These are phyloP conservation scores for Parmales sp. DNA, from an alignment of 108 stramenopile genomes.

Conservation along the genomic window DNA sequence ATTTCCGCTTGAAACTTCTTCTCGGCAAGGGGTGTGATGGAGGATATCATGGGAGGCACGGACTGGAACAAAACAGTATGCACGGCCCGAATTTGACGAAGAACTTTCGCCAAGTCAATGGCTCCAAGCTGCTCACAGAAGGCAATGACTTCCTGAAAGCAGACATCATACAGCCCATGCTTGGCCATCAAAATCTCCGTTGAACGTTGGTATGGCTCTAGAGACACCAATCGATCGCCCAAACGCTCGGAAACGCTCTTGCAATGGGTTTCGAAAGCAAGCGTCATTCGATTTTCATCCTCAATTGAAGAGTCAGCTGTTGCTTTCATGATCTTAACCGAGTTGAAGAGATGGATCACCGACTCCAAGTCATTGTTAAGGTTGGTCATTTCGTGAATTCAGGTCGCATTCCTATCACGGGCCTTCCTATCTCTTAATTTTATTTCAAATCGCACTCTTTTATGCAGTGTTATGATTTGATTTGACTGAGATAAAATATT, in stretches of 20 bases:
- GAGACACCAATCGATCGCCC: neutral
- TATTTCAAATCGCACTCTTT: too few species aligned
- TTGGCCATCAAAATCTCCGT: constrained; percentile 4
- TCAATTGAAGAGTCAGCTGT: too few species aligned
- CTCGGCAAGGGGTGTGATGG: neutral
- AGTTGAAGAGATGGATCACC: too few species aligned
- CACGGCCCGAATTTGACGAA: neutral
- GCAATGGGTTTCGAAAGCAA: neutral
- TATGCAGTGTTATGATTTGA: too few species aligned
- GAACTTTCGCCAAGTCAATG: neutral
- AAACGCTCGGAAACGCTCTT: neutral
- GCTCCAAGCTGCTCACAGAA: neutral
- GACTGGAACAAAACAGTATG: neutral
- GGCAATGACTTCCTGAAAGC: neutral
- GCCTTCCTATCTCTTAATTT: too few species aligned
- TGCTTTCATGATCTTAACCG: too few species aligned
- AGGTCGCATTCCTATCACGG: too few species aligned
- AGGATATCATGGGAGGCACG: neutral
- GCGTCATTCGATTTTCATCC: too few species aligned
- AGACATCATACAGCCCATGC: constrained; percentile 7
- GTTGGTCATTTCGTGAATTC: too few species aligned
- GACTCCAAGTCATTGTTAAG: too few species aligned
- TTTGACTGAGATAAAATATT: too few species aligned
- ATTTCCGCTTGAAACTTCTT: neutral
- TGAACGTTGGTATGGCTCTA: neutral